Evolutionary conservation across 345 rosid genomes (phyloP).

Genomic region (Melastoma malabathricum): DNA sequence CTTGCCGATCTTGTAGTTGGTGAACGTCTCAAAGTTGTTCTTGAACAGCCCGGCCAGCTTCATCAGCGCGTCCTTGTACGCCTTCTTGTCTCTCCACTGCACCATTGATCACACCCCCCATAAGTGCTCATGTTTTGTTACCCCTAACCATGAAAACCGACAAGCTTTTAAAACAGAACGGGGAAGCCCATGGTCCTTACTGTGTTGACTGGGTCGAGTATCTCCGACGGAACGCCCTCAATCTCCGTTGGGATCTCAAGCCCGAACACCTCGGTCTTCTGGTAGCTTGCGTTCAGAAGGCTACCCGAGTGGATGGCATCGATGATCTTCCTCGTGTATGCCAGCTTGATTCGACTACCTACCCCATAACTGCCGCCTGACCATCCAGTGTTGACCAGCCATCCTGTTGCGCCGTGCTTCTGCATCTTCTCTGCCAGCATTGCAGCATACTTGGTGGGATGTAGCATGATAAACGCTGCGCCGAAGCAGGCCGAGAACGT

Average conservation of each 20-base stretch:
- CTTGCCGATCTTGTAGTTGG: conserved; percentile 62
- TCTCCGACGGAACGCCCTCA: conserved; percentile 78
- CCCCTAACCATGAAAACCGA: too few relatives aligned
- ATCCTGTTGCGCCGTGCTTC: conserved; percentile 88
- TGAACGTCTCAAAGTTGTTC: conserved; percentile 68
- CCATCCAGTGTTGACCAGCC: conserved; percentile 99
- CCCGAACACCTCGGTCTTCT: conserved; percentile 70
- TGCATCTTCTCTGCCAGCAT: conserved; percentile 96
- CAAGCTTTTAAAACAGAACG: too few relatives aligned
- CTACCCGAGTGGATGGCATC: conserved; percentile 83
- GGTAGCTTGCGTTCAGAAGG: conserved; percentile 46
- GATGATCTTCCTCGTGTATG: conserved; percentile 78
- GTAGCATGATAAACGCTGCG: conserved; percentile 94
- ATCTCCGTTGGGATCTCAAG: conserved; percentile 66
- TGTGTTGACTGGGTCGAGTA: conserved; percentile 64
- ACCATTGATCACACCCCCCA: conserved; percentile 16
- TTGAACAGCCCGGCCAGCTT: conserved; percentile 78
- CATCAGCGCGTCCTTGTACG: conserved; percentile 60
- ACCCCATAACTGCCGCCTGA: conserved; percentile 90
- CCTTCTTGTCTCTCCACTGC: conserved; percentile 84
- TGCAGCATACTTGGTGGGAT: conserved; percentile 94
- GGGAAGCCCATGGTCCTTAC: conserved; percentile 13
- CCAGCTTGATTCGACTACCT: conserved; percentile 73
- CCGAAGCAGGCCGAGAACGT: conserved; percentile 98
- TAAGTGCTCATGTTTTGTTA: too few relatives aligned